Base-by-base conservation (phyloP, 441 rosid species). In the Adansonia gregorii region DNA sequence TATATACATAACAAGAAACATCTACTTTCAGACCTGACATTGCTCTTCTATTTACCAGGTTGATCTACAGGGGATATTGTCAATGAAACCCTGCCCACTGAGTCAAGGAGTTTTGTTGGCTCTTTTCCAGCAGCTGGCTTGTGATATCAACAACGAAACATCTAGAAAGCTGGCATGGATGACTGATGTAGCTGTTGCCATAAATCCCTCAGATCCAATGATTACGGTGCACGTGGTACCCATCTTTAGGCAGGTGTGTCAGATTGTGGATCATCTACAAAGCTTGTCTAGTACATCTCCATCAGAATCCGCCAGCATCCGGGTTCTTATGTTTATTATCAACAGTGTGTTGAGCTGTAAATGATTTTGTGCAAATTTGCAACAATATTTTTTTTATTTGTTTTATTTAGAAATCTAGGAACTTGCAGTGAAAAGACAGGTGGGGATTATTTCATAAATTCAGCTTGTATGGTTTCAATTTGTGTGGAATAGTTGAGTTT, bases 81-180 rank as follows among this genome's bases (percentile, higher is more conserved):
- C 90, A 1, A 71, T 76, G 79, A 60, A 76, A 12, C 92, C 93
- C 0, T 74, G 88, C 6, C 90, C 90, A 24, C 80, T 92, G 74
- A 91, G 92, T 85, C 97, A 92, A 78, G 91, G 97, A 78, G 93
- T 92, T 61, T 84, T 92, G 49, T 85, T 92, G 59, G 88, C 95
- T 3, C 94, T 92, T 71, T 82, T 92, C 19, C 97, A 92, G 84
- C 97, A 92, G 61, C 73, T 92, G 81, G 89, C 94, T 54, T 92
- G 91, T 59, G 97, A 92, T 80, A 85, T 91, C 63, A 83, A 74
- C 54, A 91, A 85, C 8, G 93, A 86, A 27, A 89, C 90, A 2
- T 48, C 81, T 0, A 83, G 75, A 79, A 91, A 92, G 79, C 55
- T 91, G 58, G 73, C 82, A 43, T 92, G 97, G 97, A 91, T 92